These are phyloP conservation scores for Phytophthora palmivora DNA, from an alignment of 352 stramenopile genomes.

Conservation along the genomic window DNA sequence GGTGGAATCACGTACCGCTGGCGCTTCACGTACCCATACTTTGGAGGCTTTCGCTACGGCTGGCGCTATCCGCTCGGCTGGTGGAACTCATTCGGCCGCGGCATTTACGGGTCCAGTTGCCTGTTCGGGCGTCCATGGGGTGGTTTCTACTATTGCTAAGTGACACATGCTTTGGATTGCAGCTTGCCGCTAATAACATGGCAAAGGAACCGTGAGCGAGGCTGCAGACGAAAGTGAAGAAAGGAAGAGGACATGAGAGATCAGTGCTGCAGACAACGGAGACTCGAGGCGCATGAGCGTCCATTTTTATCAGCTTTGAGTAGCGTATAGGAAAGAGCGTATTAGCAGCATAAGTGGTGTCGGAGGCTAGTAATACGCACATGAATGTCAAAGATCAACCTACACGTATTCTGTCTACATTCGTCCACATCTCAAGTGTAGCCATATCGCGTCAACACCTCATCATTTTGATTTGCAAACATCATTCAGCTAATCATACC, in stretches of 20 bases:
- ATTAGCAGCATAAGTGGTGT: conserved; percentile 4
- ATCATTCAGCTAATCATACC: conserved; percentile 14
- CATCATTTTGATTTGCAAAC: conserved; percentile 16
- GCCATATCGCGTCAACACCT: conserved; percentile 23
- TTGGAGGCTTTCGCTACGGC: conserved; percentile 37
- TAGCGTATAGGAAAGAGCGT: conserved; percentile 20
- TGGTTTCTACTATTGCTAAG: conserved; percentile 49
- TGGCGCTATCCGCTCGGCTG: conserved; percentile 52
- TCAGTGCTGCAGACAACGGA: background rate
- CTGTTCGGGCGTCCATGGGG: conserved; percentile 40
- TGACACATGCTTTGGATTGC: conserved; percentile 11
- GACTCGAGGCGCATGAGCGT: conserved; percentile 3
- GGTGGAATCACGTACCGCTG: conserved; percentile 41
- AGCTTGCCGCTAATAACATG: conserved; percentile 19
- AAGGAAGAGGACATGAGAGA: background rate
- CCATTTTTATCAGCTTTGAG: conserved; percentile 25
- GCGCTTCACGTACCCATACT: conserved; percentile 37
- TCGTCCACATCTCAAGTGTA: conserved; percentile 17
- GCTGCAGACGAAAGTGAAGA: conserved; percentile 10
- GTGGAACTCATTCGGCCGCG: conserved; percentile 44
- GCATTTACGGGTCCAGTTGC: conserved; percentile 39
- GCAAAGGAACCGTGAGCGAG: conserved; percentile 22
- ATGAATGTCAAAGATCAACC: conserved; percentile 9
- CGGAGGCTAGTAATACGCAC: conserved; percentile 6
- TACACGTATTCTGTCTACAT: background rate